Conservation (phyloP, 2,329 filamentous ascomycete genomes). For the Xylariaceae sp. region DNA sequence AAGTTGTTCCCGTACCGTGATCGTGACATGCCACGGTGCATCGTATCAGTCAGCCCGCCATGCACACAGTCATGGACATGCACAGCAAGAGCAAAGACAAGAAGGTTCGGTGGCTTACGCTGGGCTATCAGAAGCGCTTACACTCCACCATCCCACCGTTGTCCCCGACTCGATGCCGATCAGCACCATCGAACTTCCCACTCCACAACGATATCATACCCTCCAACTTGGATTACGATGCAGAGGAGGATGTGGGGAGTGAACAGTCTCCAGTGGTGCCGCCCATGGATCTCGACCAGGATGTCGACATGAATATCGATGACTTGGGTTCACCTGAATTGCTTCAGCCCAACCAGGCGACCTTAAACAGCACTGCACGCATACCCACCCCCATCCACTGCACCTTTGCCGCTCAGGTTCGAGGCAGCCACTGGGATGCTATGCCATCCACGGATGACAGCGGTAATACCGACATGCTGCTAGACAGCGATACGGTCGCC, state of each 20-base stretch:
- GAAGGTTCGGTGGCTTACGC: not conserved
- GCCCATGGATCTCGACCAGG: conserved; percentile 38
- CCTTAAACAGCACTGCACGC: conserved; percentile 40
- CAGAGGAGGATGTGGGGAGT: conserved; percentile 38
- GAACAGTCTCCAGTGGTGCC: conserved; percentile 24
- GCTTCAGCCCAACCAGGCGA: conserved; percentile 31
- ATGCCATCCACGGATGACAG: conserved; percentile 30
- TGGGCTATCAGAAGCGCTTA: conserved; percentile 46
- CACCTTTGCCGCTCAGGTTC: conserved; percentile 52
- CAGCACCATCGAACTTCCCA: conserved; percentile 30
- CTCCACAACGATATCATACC: conserved; percentile 36
- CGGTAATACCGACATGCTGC: conserved; percentile 28
- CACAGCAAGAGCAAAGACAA: not conserved
- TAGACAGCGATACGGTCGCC: conserved; percentile 15
- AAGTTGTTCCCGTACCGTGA: conserved; percentile 16
- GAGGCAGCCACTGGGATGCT: conserved; percentile 48
- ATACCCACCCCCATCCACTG: conserved; percentile 59
- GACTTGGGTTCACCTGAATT: conserved; percentile 26
- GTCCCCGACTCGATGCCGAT: conserved; percentile 40
- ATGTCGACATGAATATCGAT: conserved; percentile 51
- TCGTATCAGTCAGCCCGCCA: not conserved
- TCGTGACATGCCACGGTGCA: not conserved
- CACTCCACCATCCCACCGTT: conserved; percentile 50
- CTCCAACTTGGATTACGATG: conserved; percentile 39
- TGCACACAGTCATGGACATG: not conserved